Evolutionary conservation across 2,329 filamentous ascomycete genomes (phyloP).

Genomic region (Colletotrichum lupini): DNA sequence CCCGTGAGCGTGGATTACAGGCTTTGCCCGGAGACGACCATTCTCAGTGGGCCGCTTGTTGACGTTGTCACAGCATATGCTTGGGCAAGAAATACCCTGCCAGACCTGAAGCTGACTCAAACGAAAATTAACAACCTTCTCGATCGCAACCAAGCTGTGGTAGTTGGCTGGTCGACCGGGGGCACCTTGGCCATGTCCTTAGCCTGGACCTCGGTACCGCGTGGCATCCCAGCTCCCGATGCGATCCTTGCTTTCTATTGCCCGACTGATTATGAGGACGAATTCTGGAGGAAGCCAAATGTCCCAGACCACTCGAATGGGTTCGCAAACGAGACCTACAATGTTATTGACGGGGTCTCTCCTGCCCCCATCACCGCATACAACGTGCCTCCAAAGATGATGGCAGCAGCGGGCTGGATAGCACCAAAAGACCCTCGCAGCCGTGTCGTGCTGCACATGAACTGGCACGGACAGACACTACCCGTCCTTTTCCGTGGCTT

Average conservation of each 20-base stretch:
- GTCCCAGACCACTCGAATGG: background rate
- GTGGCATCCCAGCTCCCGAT: constrained; percentile 48
- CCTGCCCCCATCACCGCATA: background rate
- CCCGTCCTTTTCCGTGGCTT: constrained; percentile 47
- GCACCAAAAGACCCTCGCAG: constrained; percentile 45
- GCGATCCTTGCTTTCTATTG: constrained; percentile 22
- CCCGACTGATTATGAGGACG: constrained; percentile 25
- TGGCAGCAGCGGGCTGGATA: too few relatives aligned
- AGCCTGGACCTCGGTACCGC: constrained; percentile 47
- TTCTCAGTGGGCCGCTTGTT: constrained; percentile 57
- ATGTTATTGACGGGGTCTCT: background rate
- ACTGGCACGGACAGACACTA: constrained; percentile 51
- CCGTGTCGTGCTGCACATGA: constrained; percentile 52
- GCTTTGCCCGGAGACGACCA: constrained; percentile 59
- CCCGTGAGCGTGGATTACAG: constrained; percentile 62
- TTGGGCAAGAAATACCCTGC: constrained; percentile 47
- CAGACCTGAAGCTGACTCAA: background rate
- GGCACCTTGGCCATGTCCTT: constrained; percentile 57
- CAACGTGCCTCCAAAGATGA: background rate
- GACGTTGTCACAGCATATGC: constrained; percentile 55
- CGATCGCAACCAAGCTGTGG: constrained; percentile 43
- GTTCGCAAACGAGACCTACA: background rate
- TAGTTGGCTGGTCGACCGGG: constrained; percentile 61
- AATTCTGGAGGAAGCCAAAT: background rate
- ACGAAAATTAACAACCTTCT: background rate